Percentiles rank a stretch among this genome's conserved stretches.
phyloP scores from a whole-genome alignment of 1,284 basidiomycete genomes.

The Austropuccinia psidii region DNA sequence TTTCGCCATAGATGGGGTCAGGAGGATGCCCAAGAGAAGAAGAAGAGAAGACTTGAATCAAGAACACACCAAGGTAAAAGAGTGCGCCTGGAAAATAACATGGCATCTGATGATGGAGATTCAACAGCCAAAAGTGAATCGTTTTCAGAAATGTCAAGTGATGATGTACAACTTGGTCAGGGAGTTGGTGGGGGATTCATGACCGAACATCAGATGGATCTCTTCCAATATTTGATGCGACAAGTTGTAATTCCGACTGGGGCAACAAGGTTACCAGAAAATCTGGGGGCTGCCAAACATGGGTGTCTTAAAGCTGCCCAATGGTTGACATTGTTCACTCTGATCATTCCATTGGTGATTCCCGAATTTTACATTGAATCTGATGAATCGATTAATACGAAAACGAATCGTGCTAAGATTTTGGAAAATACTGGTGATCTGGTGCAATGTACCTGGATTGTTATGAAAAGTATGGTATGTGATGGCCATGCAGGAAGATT shows the following conservation, averaged over 20 bases:
- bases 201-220: no score
- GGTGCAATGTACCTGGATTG: constrained; percentile 35
- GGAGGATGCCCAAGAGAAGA: no score
- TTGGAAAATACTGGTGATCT: constrained; percentile 34
- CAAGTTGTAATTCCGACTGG: constrained; percentile 21
- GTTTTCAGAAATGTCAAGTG: not conserved
- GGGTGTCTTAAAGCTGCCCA: constrained; percentile 17
- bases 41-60: no score
- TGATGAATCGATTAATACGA: not conserved
- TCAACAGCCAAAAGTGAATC: not conserved
- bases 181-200: not conserved
- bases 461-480: constrained; percentile 1
- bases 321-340: constrained; percentile 3
- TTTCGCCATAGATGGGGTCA: not conserved
- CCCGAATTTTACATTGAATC: not conserved
- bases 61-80: not conserved
- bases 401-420: not conserved
- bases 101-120: not conserved
- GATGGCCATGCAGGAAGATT: constrained; percentile 6
- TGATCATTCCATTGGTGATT: not conserved
- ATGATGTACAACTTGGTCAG: not conserved
- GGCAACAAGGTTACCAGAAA: not conserved
- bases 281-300: not conserved
- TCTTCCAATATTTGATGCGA: no score
- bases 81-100: not conserved